Percentiles rank a stretch among this genome's conserved stretches.
phyloP scores from a whole-genome alignment of 2,329 filamentous ascomycete species.

The Fusarium mexicanum region DNA sequence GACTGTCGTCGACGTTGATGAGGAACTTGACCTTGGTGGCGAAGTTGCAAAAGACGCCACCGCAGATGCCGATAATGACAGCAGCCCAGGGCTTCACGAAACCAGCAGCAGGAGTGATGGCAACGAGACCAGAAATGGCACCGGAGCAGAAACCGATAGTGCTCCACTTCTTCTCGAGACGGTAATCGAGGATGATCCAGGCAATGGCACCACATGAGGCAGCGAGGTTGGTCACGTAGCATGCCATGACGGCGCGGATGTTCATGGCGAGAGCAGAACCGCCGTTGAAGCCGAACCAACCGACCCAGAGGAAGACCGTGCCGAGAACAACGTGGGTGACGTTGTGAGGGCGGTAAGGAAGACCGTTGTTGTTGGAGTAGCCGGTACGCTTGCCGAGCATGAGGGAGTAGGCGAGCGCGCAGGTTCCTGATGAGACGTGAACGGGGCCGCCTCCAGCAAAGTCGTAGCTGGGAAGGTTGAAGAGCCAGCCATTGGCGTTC shows the following conservation, averaged over 20 bases:
- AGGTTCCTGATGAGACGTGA: slow-evolving; percentile 77
- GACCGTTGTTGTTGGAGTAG: slow-evolving; percentile 68
- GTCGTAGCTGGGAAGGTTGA: slow-evolving; percentile 74
- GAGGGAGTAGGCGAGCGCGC: slow-evolving; percentile 76
- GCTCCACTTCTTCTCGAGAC: slow-evolving; percentile 92
- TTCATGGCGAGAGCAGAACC: slow-evolving; percentile 84
- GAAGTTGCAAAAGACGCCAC: slow-evolving; percentile 80
- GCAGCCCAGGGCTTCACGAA: slow-evolving; percentile 76
- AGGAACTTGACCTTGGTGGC: slow-evolving; percentile 82
- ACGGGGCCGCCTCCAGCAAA: slow-evolving; percentile 81
- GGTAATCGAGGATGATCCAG: slow-evolving; percentile 88
- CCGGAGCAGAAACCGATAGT: slow-evolving; percentile 95
- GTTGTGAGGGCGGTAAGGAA: slow-evolving; percentile 77
- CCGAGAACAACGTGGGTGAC: slow-evolving; percentile 78
- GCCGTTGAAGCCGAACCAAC: slow-evolving; percentile 97
- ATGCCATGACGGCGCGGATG: slow-evolving; percentile 88
- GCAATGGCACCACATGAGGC: slow-evolving; percentile 83
- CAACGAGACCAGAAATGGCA: slow-evolving; percentile 85
- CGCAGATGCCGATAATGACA: slow-evolving; percentile 67
- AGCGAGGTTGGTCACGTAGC: slow-evolving; percentile 86
- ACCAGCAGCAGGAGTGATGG: slow-evolving; percentile 85
- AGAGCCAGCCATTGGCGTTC: slow-evolving; percentile 79
- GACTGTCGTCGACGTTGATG: slow-evolving; percentile 83
- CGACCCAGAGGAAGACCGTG: slow-evolving; percentile 85
- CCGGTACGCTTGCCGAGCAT: slow-evolving; percentile 76